These are phyloP conservation scores for Cupressus sempervirens DNA, from an alignment of 75 land plant species.

Conservation along the genomic window DNA sequence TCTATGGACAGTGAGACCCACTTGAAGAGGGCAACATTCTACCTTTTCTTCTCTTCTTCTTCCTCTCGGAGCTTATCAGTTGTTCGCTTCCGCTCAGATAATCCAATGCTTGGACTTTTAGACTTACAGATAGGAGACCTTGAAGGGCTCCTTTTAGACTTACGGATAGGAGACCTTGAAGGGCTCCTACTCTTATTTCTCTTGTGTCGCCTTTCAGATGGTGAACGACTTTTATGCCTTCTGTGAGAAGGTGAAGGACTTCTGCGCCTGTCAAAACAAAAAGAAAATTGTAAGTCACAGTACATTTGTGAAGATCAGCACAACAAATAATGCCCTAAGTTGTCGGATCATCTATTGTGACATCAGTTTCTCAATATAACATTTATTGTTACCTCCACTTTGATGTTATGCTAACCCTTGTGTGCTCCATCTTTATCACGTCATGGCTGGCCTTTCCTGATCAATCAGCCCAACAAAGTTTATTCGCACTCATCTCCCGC, in stretches of 20 bases:
- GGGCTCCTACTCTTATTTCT: constrained; percentile 55
- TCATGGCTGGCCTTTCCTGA: constrained; percentile 35
- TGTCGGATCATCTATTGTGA: constrained; percentile 10
- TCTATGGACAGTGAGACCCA: neutral
- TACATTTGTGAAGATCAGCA: neutral
- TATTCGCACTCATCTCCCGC: constrained; percentile 42
- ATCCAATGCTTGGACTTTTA: constrained; percentile 46
- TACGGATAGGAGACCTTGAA: constrained; percentile 41
- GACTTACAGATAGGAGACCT: constrained; percentile 49
- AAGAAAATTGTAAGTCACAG: constrained; percentile 4
- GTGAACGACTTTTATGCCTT: constrained; percentile 72
- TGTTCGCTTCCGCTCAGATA: constrained; percentile 49
- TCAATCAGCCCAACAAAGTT: constrained; percentile 38
- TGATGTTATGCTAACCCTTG: constrained; percentile 39
- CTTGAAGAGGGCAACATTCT: constrained; percentile 3
- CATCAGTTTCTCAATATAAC: constrained; percentile 16
- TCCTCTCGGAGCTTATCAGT: constrained; percentile 58
- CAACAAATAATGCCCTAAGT: constrained; percentile 9
- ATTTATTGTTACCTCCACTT: constrained; percentile 56
- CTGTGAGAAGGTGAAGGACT: constrained; percentile 51
- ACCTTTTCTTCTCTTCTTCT: constrained; percentile 94
- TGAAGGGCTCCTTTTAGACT: constrained; percentile 53
- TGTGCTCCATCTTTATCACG: constrained; percentile 60
- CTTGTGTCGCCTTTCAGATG: constrained; percentile 57
- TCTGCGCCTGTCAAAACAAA: constrained; percentile 40